Evolutionary conservation across 2,329 filamentous ascomycete species (phyloP), one percentile per base, ranked within the genome.

Genomic region (Neofusicoccum kwambonambiense): DNA sequence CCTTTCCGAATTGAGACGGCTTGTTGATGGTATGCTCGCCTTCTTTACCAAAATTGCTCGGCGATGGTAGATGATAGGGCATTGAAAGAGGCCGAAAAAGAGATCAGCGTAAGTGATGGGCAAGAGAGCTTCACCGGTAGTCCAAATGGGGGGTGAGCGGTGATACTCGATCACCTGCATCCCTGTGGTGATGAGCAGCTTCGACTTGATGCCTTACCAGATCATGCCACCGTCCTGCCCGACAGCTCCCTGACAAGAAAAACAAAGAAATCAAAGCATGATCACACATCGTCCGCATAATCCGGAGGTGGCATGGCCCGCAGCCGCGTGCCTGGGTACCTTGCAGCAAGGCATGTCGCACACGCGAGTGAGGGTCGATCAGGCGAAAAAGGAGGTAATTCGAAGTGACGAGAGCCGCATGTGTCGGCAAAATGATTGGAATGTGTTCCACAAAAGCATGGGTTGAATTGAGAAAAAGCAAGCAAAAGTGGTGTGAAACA

Each of bases 301-400:
- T 37, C 19, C 56, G 27, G 4, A 47, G 27, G 15, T 37, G 41
- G 22, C 13, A 1, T 45, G 42, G 42, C 27, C 41, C 56, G 56
- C 42, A 35, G 15, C 56, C 56, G 27, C 56, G 56, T 27, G 9
- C 56, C 15, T 47, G 56, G 56, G 56, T 47, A 60, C 56, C 56
- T 47, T 45, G 56, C 31, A 47, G 27, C 35, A 27, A 17, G 13
- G 52, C 54, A 34, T 37, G 42, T 35, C 56, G 37, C 56, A 19
- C 56, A 22, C 39, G 31, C 19, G 17, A 45, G 37, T 6, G 11
- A 58, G 12, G 39, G 54, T 9, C 13, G 54, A 37, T 47, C 31
- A 47, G 27, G 12, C 31, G 15, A 15, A 37, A 37, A 47, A 37
- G 27, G 54, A 41, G 39, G 8, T 11, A 7, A 35, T 9, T 35